Percentiles rank a stretch among this genome's conserved stretches.
phyloP scores from a whole-genome alignment of 148 eudicot genomes.

The Vaccinium myrtillus region DNA sequence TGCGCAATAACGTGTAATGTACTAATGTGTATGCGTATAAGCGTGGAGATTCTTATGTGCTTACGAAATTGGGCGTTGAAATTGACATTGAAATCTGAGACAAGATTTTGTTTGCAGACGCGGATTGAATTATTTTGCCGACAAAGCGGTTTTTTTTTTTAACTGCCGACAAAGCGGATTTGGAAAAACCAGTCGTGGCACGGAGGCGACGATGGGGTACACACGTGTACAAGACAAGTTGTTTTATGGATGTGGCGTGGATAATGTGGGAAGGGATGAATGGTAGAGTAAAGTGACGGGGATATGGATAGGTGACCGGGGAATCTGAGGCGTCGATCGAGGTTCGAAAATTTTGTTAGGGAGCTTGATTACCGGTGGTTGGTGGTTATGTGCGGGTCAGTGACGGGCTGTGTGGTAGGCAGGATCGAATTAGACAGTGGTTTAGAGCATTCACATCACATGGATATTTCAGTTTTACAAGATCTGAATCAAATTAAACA shows the following conservation, averaged over 20 bases:
- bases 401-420: background rate
- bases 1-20: too few species aligned
- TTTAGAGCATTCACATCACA: background rate
- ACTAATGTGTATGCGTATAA: too few species aligned
- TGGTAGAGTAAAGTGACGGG: background rate
- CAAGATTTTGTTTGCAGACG: background rate
- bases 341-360: background rate
- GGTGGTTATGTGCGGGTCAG: background rate
- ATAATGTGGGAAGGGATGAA: background rate
- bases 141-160: background rate
- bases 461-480: too few species aligned
- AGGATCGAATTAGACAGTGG: background rate
- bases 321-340: background rate
- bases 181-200: background rate
- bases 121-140: background rate
- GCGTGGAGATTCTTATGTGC: background rate
- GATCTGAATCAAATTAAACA: too few species aligned
- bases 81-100: background rate
- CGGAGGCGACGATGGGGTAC: background rate
- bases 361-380: background rate
- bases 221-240: background rate
- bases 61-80: background rate
- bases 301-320: background rate
- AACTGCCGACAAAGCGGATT: background rate
- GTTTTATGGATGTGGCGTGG: background rate